Evolutionary conservation across 176 grass and related monocot genomes (phyloP).

Genomic region (Alopecurus myosuroides): DNA sequence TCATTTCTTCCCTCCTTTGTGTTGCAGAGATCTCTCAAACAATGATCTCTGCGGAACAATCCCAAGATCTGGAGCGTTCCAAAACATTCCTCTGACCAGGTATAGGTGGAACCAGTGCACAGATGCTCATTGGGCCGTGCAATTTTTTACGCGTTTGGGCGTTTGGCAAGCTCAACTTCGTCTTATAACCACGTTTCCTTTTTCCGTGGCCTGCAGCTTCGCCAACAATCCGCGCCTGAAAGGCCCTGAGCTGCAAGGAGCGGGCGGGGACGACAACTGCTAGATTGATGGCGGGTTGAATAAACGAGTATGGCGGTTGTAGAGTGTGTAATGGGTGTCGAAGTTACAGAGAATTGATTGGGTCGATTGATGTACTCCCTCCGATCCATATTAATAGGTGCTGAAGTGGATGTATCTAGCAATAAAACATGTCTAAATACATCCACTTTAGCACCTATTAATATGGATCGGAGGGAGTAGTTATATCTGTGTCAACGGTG

Average conservation of each 20-base stretch:
- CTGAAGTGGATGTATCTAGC: too few species aligned
- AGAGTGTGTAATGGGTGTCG: background rate
- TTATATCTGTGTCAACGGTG: background rate
- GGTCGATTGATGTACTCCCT: background rate
- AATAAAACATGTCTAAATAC: too few species aligned
- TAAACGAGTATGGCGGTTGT: background rate
- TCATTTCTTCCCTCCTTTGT: background rate
- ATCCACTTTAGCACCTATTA: too few species aligned
- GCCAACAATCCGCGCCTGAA: slow-evolving; percentile 69
- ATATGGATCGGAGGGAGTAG: too few species aligned
- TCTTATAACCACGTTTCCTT: background rate
- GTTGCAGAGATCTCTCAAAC: slow-evolving; percentile 65
- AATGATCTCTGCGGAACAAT: slow-evolving; percentile 78
- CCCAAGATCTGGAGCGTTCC: slow-evolving; percentile 52
- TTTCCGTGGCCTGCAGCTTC: slow-evolving; percentile 34
- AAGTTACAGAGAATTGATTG: background rate
- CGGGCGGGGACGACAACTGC: slow-evolving; percentile 35
- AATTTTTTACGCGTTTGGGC: too few species aligned
- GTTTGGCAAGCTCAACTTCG: background rate
- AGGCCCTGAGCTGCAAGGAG: slow-evolving; percentile 41
- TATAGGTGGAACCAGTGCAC: slow-evolving; percentile 1
- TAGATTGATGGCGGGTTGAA: slow-evolving; percentile 8
- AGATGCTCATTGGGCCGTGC: background rate
- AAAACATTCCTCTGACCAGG: slow-evolving; percentile 41
- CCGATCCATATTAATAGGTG: too few species aligned